Conservation (phyloP, 805 yeast species). For the Ogataea dorogensis region DNA sequence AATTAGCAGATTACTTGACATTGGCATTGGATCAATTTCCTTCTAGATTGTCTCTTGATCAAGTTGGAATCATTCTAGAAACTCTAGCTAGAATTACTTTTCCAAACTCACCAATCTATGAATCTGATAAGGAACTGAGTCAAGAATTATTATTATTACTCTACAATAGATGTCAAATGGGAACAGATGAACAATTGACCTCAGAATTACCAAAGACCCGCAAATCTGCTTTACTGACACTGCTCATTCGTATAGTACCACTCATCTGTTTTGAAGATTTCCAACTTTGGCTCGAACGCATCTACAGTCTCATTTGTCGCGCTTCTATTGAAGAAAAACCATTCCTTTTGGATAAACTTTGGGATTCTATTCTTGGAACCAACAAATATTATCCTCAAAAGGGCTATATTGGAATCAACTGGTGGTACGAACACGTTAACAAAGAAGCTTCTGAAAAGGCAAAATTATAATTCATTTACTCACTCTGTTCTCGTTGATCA, state of each 20-base stretch:
- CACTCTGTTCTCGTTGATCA: constrained; percentile 34
- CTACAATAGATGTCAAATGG: constrained; percentile 38
- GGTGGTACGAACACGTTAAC: constrained; percentile 57
- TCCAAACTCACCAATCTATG: constrained; percentile 36
- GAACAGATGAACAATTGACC: constrained; percentile 4
- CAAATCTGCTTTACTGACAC: constrained; percentile 47
- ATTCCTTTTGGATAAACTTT: constrained; percentile 41
- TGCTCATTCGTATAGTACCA: constrained; percentile 53
- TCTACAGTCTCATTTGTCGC: constrained; percentile 37
- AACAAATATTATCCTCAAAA: constrained; percentile 59
- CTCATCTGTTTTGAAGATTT: constrained; percentile 45
- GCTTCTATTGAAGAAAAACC: constrained; percentile 34
- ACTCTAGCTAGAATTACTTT: constrained; percentile 47
- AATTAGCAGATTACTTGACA: constrained; percentile 41
- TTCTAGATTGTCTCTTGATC: constrained; percentile 46
- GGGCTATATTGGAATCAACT: constrained; percentile 50
- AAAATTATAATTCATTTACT: constrained; percentile 14
- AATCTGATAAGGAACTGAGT: constrained; percentile 28
- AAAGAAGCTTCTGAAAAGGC: constrained; percentile 12
- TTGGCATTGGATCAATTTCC: constrained; percentile 59
- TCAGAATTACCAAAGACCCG: constrained; percentile 27
- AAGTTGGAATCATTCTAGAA: constrained; percentile 56
- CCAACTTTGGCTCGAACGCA: constrained; percentile 46
- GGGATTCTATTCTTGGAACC: constrained; percentile 48
- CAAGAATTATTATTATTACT: constrained; percentile 42